These are phyloP conservation scores for Magnolia sinica DNA, from an alignment of 164 flowering plant genomes.

Conservation along the genomic window DNA sequence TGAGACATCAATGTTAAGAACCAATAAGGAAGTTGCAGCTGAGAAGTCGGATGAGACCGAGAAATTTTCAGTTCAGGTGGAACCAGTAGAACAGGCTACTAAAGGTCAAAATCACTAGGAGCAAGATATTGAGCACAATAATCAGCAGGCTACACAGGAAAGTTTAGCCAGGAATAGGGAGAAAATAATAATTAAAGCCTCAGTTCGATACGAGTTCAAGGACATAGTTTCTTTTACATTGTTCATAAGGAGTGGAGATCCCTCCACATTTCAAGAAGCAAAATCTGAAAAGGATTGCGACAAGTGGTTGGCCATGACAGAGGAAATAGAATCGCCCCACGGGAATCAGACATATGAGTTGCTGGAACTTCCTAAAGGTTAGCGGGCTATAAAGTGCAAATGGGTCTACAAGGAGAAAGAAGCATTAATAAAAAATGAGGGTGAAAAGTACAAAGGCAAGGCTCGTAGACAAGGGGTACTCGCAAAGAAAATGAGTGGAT, in stretches of 20 bases:
- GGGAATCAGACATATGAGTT: neutral
- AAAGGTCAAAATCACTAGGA: neutral
- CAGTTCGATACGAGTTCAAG: neutral
- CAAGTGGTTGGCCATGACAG: neutral
- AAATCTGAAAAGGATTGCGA: no score
- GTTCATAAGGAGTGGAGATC: neutral
- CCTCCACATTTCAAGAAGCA: neutral
- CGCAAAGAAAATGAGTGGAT: neutral
- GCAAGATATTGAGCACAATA: neutral
- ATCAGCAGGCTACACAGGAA: neutral
- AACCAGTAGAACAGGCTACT: neutral
- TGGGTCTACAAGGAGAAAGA: neutral
- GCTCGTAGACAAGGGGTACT: neutral
- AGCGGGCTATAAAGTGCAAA: no score
- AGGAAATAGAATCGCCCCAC: neutral
- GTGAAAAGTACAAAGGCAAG: no score
- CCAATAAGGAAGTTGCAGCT: neutral
- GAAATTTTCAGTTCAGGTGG: no score
- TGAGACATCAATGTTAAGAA: neutral
- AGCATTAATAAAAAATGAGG: no score
- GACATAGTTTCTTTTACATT: neutral
- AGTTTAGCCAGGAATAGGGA: neutral
- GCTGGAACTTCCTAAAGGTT: no score
- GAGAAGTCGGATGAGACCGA: no score
- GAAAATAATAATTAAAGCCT: neutral